Conservation (phyloP, 164 flowering plant genomes). For the Aristolochia contorta region DNA sequence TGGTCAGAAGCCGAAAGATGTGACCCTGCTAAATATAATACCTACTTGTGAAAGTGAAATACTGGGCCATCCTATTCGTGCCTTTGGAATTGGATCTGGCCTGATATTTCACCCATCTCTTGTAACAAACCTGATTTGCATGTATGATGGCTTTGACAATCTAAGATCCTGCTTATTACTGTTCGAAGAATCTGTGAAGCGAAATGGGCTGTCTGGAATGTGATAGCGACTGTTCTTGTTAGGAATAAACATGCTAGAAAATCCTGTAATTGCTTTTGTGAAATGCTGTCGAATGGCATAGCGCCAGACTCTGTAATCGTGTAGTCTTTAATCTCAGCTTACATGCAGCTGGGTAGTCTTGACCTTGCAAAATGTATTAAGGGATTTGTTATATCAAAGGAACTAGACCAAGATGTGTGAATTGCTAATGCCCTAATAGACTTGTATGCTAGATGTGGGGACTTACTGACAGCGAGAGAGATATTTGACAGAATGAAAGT, state of each 20-base stretch:
- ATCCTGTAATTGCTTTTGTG: constrained; percentile 25
- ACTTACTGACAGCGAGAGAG: constrained; percentile 24
- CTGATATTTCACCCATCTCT: constrained; percentile 24
- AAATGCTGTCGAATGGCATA: constrained; percentile 22
- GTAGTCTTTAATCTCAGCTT: constrained; percentile 33
- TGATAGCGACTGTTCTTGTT: constrained; percentile 32
- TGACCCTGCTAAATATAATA: constrained; percentile 41
- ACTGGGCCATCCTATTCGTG: constrained; percentile 44
- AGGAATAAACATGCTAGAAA: constrained; percentile 20
- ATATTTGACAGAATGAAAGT: constrained; percentile 28
- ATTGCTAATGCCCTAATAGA: constrained; percentile 45
- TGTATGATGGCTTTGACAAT: constrained; percentile 40
- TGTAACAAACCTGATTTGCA: constrained; percentile 42
- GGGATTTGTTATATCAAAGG: constrained; percentile 27
- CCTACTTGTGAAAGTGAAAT: constrained; percentile 27
- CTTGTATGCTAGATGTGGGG: constrained; percentile 49
- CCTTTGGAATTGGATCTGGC: constrained; percentile 28
- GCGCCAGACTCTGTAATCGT: constrained; percentile 40
- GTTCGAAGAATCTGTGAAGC: constrained; percentile 30
- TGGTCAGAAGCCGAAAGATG: constrained; percentile 35
- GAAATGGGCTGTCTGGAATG: constrained; percentile 47
- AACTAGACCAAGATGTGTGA: constrained; percentile 27
- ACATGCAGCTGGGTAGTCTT: constrained; percentile 25
- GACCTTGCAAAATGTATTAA: constrained; percentile 19
- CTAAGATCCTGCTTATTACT: constrained; percentile 18